Percentiles rank a stretch among this genome's conserved stretches.
Evolutionary conservation across 805 yeast genomes (phyloP).

Genomic region (Schwanniomyces occidentalis): DNA sequence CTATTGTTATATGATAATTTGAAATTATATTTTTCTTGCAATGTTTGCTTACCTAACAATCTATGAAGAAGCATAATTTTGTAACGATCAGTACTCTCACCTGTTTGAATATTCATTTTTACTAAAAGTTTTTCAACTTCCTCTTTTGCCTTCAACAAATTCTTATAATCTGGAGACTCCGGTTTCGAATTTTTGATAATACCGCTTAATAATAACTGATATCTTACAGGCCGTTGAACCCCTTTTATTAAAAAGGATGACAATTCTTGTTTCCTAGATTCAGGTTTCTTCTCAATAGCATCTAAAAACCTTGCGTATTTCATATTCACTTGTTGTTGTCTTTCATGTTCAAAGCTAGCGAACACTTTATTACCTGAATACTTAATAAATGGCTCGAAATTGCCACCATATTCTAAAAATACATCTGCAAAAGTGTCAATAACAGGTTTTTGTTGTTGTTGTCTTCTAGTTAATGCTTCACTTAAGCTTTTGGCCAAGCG

Average conservation of each 20-base stretch:
- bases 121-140: constrained; percentile 73
- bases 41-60: constrained; percentile 63
- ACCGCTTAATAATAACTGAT: constrained; percentile 80
- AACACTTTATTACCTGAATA: constrained; percentile 95
- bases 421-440: constrained; percentile 87
- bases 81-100: constrained; percentile 91
- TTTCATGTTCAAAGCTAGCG: constrained; percentile 92
- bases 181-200: constrained; percentile 79
- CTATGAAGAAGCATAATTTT: constrained; percentile 73
- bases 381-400: constrained; percentile 87
- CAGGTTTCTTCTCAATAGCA: constrained; percentile 82
- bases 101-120: constrained; percentile 82
- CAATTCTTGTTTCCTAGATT: constrained; percentile 84
- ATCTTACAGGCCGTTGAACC: constrained; percentile 92
- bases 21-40: constrained; percentile 83
- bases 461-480: constrained; percentile 81
- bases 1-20: constrained; percentile 81
- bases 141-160: constrained; percentile 70
- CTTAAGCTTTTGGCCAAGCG: constrained; percentile 81
- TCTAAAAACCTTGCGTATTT: constrained; percentile 92
- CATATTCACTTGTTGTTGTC: constrained; percentile 88
- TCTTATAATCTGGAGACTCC: constrained; percentile 70
- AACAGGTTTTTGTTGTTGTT: constrained; percentile 79
- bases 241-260: constrained; percentile 94
- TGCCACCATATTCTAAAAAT: constrained; percentile 77